Evolutionary conservation across 73 alveolate genomes (phyloP).

Genomic region (Paramecium primaurelia): DNA sequence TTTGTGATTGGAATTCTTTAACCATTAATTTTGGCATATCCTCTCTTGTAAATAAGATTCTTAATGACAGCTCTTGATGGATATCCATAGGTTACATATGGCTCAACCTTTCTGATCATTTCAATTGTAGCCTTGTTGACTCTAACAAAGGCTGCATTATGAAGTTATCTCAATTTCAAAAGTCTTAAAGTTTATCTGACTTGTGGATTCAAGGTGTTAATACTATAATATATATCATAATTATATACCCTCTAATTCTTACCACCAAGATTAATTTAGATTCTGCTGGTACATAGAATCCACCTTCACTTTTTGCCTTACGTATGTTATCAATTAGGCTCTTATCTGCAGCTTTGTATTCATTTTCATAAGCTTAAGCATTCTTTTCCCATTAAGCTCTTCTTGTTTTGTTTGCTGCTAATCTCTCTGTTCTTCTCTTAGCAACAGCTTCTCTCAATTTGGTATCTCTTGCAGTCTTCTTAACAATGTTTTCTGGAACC

Average conservation of each 20-base stretch:
- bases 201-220: constrained; percentile 87
- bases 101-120: constrained; percentile 90
- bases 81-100: constrained; percentile 89
- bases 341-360: constrained; percentile 58
- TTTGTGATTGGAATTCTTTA: constrained; percentile 91
- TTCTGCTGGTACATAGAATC: constrained; percentile 66
- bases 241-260: constrained; percentile 72
- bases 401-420: constrained; percentile 43
- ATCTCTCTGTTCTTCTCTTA: constrained; percentile 45
- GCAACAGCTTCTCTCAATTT: constrained; percentile 54
- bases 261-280: constrained; percentile 59
- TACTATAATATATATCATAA: constrained; percentile 49
- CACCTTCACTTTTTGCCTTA: constrained; percentile 60
- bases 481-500: constrained; percentile 49
- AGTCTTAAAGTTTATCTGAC: constrained; percentile 83
- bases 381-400: constrained; percentile 53
- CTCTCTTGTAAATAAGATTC: constrained; percentile 94
- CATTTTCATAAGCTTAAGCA: constrained; percentile 56
- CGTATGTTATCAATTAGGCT: constrained; percentile 50
- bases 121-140: constrained; percentile 92
- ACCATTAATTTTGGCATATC: constrained; percentile 74
- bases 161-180: constrained; percentile 89
- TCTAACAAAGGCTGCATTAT: constrained; percentile 91
- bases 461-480: constrained; percentile 49
- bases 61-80: constrained; percentile 84